Evolutionary conservation across 345 rosid species (phyloP).

Genomic region (Erucastrum elatum): DNA sequence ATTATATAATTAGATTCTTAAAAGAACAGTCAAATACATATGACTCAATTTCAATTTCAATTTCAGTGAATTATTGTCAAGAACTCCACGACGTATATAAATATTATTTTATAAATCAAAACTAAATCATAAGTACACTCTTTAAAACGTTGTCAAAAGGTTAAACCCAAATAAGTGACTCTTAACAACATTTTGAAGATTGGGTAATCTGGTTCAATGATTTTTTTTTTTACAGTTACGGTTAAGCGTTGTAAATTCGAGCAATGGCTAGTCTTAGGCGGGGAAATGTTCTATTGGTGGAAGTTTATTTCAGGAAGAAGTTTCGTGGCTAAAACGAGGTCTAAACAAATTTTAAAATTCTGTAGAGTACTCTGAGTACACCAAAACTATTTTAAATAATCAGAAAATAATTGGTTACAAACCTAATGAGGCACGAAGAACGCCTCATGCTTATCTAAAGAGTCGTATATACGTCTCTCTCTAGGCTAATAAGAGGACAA

Average conservation of each 20-base stretch:
- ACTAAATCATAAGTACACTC: background rate
- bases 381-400: background rate
- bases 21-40: background rate
- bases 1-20: too few species aligned
- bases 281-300: background rate
- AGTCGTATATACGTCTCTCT: background rate
- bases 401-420: background rate
- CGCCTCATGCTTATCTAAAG: background rate
- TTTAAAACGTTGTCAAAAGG: background rate
- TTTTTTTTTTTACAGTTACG: too few species aligned
- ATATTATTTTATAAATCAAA: background rate
- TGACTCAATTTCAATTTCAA: background rate
- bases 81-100: background rate
- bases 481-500: background rate
- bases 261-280: background rate
- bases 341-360: background rate
- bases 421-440: constrained; percentile 15
- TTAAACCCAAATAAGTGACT: background rate
- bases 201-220: background rate
- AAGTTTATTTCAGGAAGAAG: background rate
- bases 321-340: background rate
- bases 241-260: background rate
- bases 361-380: background rate
- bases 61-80: background rate
- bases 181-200: background rate